Evolutionary conservation across 257 asterid genomes (phyloP), one percentile per base, ranked within the genome.

Genomic region (Nicotiana benthamiana): DNA sequence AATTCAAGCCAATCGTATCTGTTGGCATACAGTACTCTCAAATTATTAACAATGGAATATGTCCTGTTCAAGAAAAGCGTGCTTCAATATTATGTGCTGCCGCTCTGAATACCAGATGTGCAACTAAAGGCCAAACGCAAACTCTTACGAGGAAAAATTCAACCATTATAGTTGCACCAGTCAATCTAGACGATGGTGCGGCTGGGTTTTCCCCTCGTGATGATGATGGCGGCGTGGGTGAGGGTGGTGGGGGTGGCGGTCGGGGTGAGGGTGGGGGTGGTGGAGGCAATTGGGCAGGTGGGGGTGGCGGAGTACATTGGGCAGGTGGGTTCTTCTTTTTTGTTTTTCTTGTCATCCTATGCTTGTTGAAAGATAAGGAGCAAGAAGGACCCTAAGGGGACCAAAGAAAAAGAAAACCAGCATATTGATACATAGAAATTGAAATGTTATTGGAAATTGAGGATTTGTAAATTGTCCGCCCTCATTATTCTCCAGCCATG

Each of bases 131-230:
- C 83, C 97, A 93, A 76, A 93, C 94, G 30, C 96, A 93, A 81
- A 93, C 98, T 32, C 90, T 93, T 54, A 92, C 97, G 2, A 89
- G 43, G 27, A 84, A 92, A 82, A 89, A 96, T 20, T 92, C 98
- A 24, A 93, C 97, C 68, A 90, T 93, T 80, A 92, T 94, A 24
- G 92, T 92, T 82, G 96, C 97, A 26, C 98, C 97, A 89, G 97
- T 1, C 0, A 34, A 90, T 13, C 94, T 93, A 18, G 97, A 93
- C 82, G 97, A 92, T 82, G 97, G 97, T 27, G 98, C 94, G 24
- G 24, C 87, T 2, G 98, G 98, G 78, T 82, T 93, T 81, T 92
- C 97, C 18, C 98, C 98, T 4, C 89, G 93, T 32, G 97, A 89
- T 84, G 95, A 90, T 79, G 96, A 85, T 6, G 97, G 43, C 2